Conservation (phyloP, 176 grass and related monocot species). For the maize (Zea mays) region Zm-B73-REFERENCE-NAM-5.0 NC_050100.1:187805001-187805500, state of each 20-base stretch:
- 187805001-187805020: constrained; percentile 86
- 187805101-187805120: constrained; percentile 8
- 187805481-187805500: no score
- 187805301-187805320: not conserved
- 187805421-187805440: no score
- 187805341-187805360: not conserved
- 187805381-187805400: no score
- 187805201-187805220: not conserved
- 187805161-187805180: constrained; percentile 1
- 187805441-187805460: no score
- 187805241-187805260: constrained; percentile 16
- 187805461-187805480: no score
- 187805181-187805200: not conserved
- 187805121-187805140: not conserved
- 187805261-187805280: not conserved
- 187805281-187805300: not conserved
- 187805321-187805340: not conserved
- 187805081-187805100: constrained; percentile 36
- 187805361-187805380: no score
- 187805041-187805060: constrained; percentile 88
- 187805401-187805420: no score
- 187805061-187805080: constrained; percentile 80
- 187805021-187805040: constrained; percentile 82
- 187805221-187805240: not conserved
- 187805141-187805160: not conserved